Percentiles rank a stretch among this genome's conserved stretches.
These are phyloP conservation scores for Fusarium compactum DNA, from an alignment of 2,329 filamentous ascomycete species.

Conservation along the genomic window DNA sequence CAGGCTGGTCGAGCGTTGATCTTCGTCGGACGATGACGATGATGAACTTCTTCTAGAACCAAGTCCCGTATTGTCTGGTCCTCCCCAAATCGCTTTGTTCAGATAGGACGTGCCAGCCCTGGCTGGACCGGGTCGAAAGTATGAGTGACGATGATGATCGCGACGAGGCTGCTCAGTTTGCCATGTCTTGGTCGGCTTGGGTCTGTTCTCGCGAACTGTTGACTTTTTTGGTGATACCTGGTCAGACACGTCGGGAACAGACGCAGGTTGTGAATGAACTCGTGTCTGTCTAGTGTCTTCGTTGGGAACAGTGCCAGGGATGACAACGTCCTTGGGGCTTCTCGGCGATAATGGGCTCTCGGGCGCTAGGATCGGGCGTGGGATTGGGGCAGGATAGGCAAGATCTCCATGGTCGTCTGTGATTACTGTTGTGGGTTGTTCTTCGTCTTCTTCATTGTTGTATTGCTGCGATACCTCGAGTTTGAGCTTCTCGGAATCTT, in stretches of 20 bases:
- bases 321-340: conserved; percentile 8
- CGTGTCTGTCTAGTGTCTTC: background rate
- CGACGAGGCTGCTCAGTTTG: conserved; percentile 37
- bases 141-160: conserved; percentile 11
- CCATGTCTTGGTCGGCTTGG: conserved; percentile 39
- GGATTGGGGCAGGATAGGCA: conserved; percentile 29
- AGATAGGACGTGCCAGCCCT: conserved; percentile 41
- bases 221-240: conserved; percentile 10
- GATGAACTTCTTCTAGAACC: conserved; percentile 32
- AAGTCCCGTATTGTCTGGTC: background rate
- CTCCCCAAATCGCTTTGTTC: conserved; percentile 40
- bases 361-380: conserved; percentile 25
- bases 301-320: background rate
- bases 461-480: conserved; percentile 28
- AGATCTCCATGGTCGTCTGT: conserved; percentile 26
- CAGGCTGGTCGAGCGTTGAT: background rate
- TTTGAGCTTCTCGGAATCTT: conserved; percentile 21
- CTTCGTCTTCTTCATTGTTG: conserved; percentile 2
- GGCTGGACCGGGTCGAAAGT: conserved; percentile 36
- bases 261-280: conserved; percentile 11
- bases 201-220: conserved; percentile 14
- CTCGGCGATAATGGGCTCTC: conserved; percentile 29
- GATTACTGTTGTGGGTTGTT: conserved; percentile 23
- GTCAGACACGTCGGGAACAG: background rate
- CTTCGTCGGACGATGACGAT: conserved; percentile 23